These are phyloP conservation scores for Fusarium mexicanum DNA, from an alignment of 2,329 filamentous ascomycete species.

Conservation along the genomic window DNA sequence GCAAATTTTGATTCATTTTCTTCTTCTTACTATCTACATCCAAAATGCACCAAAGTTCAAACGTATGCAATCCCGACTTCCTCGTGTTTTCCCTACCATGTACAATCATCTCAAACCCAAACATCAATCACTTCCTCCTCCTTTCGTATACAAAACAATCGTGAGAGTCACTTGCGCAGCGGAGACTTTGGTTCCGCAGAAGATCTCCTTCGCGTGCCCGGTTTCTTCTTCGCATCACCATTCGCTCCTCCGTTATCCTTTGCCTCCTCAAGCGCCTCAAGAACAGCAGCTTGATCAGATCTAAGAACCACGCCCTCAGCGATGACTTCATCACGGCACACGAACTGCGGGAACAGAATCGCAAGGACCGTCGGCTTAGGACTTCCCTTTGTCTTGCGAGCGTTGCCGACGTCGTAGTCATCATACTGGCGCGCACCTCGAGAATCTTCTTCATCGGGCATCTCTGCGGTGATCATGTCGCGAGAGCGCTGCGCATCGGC, in stretches of 20 bases:
- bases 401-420: conserved; percentile 26
- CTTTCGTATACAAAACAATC: neutral
- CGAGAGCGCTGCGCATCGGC: conserved; percentile 38
- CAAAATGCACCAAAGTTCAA: neutral
- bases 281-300: conserved; percentile 34
- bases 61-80: neutral
- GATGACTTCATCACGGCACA: conserved; percentile 36
- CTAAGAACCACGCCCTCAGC: conserved; percentile 40
- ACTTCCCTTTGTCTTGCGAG: conserved; percentile 8
- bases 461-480: conserved; percentile 39
- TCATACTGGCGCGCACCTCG: conserved; percentile 32
- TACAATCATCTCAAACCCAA: neutral
- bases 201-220: conserved; percentile 6
- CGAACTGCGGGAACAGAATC: conserved; percentile 42
- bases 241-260: conserved; percentile 9
- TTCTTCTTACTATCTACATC: neutral
- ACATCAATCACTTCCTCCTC: neutral
- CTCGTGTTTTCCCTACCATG: neutral
- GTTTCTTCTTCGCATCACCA: conserved; percentile 26
- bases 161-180: conserved; percentile 10
- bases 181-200: conserved; percentile 25
- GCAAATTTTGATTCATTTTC: no score
- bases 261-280: conserved; percentile 28
- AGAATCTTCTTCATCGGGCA: conserved; percentile 35
- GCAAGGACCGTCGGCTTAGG: conserved; percentile 17